phyloP scores from a whole-genome alignment of 2,329 filamentous ascomycete genomes.

The Triangularia verruculosa region DNA sequence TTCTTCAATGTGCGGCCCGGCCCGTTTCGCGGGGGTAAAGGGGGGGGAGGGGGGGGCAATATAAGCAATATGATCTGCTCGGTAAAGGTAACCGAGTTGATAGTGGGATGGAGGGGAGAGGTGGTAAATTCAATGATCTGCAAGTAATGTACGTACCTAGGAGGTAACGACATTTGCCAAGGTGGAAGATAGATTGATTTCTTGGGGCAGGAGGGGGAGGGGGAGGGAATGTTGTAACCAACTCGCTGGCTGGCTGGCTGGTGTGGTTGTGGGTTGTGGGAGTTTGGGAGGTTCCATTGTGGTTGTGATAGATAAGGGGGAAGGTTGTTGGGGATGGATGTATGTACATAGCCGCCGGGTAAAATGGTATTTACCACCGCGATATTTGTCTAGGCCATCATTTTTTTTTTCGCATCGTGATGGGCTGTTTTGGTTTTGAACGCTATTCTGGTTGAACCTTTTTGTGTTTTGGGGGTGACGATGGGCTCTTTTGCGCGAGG shows the following conservation, averaged over 20 bases:
- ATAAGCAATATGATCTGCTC: not conserved
- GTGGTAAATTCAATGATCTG: not conserved
- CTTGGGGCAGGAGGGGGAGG: not conserved
- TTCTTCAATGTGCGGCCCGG: not conserved
- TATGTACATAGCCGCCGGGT: not conserved
- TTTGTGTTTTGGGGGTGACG: too few relatives aligned
- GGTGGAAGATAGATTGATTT: not conserved
- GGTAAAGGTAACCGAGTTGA: not conserved
- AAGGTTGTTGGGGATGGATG: not conserved
- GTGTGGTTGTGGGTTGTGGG: not conserved
- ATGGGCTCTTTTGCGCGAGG: too few relatives aligned
- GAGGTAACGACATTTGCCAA: not conserved
- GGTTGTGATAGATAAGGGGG: not conserved
- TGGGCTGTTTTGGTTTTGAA: too few relatives aligned
- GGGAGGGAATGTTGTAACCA: not conserved
- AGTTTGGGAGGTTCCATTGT: not conserved
- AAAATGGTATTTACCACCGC: not conserved
- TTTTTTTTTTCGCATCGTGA: too few relatives aligned
- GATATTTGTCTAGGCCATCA: too few relatives aligned
- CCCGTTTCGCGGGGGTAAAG: too few relatives aligned
- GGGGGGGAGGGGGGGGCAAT: not conserved
- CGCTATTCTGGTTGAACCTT: too few relatives aligned
- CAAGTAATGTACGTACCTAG: not conserved
- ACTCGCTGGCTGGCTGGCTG: too few relatives aligned
- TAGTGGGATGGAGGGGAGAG: not conserved